Conservation (phyloP, 1,284 basidiomycete species). For the Puccinia novopanici region DNA sequence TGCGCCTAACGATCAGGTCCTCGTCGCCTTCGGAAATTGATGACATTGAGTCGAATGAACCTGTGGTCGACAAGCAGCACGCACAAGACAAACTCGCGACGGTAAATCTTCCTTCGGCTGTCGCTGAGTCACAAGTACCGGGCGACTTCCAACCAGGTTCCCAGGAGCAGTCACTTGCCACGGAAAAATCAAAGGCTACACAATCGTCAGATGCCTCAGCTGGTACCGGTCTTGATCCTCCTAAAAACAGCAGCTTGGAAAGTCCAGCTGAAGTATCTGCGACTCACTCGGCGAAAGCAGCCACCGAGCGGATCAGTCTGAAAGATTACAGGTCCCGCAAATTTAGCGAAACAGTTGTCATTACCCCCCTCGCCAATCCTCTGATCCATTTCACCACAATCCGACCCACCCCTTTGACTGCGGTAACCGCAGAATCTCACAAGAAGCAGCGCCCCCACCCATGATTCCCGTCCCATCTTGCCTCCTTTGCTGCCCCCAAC, state of each 20-base stretch:
- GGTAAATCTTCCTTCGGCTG: background rate
- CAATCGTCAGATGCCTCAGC: background rate
- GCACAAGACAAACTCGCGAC: background rate
- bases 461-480: constrained; percentile 29
- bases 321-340: too few species aligned
- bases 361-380: constrained; percentile 22
- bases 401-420: background rate
- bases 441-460: constrained; percentile 35
- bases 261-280: background rate
- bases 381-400: constrained; percentile 14
- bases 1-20: too few species aligned
- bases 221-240: background rate
- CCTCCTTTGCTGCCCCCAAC: constrained; percentile 33
- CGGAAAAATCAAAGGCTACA: background rate
- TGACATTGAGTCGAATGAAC: background rate
- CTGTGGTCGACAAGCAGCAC: background rate
- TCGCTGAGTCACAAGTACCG: background rate
- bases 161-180: too few species aligned
- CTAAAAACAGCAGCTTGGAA: background rate
- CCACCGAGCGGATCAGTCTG: constrained; percentile 50
- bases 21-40: too few species aligned
- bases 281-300: background rate
- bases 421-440: background rate
- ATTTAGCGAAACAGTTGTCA: constrained; percentile 24
- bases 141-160: background rate